phyloP scores from a whole-genome alignment of 1,284 basidiomycete species.

The Trametes hirsuta region DNA sequence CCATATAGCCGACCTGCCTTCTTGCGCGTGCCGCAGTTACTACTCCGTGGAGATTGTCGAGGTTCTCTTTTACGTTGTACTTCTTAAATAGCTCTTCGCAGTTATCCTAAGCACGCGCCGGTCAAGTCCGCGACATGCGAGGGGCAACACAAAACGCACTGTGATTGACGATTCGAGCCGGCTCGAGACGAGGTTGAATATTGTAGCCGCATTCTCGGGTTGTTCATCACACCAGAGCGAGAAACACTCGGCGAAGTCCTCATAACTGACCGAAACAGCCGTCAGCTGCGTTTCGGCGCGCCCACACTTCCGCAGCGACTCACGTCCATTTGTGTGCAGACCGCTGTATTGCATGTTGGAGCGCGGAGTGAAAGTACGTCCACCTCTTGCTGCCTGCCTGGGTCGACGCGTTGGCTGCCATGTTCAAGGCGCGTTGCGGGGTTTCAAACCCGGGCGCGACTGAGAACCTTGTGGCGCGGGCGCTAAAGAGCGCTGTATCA shows the following conservation, averaged over 20 bases:
- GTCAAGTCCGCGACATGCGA: background rate
- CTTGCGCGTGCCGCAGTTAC: conserved; percentile 72
- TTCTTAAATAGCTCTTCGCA: conserved; percentile 63
- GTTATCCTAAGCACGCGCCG: conserved; percentile 30
- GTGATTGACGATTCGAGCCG: conserved; percentile 70
- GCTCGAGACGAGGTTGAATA: conserved; percentile 67
- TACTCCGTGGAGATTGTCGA: conserved; percentile 69
- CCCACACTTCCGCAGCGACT: conserved; percentile 36
- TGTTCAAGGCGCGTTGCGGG: conserved; percentile 25
- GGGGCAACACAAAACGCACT: conserved; percentile 40
- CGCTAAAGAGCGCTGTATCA: background rate
- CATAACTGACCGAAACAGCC: conserved; percentile 50
- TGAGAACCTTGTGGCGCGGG: conserved; percentile 20
- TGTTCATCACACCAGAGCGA: conserved; percentile 74
- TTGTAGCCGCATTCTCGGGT: conserved; percentile 64
- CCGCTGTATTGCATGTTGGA: conserved; percentile 74
- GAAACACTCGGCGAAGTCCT: conserved; percentile 80
- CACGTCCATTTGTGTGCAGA: conserved; percentile 84
- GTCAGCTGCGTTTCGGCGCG: background rate
- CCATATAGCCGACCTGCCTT: conserved; percentile 47
- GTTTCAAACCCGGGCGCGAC: conserved; percentile 12
- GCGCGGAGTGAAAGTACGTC: conserved; percentile 73
- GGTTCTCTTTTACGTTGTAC: conserved; percentile 65
- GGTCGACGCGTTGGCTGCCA: conserved; percentile 27
- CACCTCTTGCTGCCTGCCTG: conserved; percentile 64